These are phyloP conservation scores for Trifolium repens DNA, from an alignment of 306 rosid species.

Conservation along the genomic window DNA sequence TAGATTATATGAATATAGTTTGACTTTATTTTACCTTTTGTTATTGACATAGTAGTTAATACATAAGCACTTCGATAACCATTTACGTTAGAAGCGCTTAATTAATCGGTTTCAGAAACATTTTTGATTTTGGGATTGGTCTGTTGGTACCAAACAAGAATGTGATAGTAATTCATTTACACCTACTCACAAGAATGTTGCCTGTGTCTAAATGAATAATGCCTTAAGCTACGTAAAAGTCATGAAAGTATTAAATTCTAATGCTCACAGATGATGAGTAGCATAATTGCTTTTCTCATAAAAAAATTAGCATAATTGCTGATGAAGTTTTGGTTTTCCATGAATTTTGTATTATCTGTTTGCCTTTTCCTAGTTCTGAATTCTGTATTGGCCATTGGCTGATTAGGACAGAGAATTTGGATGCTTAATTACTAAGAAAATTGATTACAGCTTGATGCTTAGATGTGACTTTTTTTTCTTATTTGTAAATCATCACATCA, in stretches of 20 bases:
- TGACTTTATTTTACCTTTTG: neutral
- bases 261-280: neutral
- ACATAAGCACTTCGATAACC: neutral
- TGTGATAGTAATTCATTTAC: neutral
- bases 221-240: neutral
- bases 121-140: neutral
- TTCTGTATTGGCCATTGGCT: neutral
- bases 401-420: neutral
- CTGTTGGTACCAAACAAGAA: neutral
- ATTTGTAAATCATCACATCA: too few relatives aligned
- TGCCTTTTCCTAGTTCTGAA: neutral
- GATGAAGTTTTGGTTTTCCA: neutral
- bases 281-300: neutral
- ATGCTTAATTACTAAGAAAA: neutral
- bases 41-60: too few relatives aligned
- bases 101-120: neutral
- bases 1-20: too few relatives aligned
- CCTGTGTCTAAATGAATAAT: neutral
- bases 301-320: neutral
- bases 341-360: too few relatives aligned
- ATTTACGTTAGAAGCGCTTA: too few relatives aligned
- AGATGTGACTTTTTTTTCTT: neutral
- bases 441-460: neutral
- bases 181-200: constrained; percentile 4
- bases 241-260: neutral